Evolutionary conservation across 352 stramenopile species (phyloP).

Genomic region (Phytophthora gonapodyides): DNA sequence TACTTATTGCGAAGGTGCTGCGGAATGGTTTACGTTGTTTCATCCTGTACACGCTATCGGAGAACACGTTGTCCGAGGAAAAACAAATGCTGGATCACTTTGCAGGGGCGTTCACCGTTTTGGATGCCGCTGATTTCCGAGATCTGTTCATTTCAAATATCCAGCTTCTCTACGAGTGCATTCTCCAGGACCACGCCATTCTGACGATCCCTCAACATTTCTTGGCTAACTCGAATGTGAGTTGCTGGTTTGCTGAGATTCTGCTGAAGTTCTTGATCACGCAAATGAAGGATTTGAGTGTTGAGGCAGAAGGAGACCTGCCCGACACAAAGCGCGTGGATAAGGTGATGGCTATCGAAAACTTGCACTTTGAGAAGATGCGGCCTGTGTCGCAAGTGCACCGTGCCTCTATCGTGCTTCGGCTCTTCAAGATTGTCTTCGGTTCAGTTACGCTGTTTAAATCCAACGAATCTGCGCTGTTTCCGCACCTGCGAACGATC

Average conservation of each 20-base stretch:
- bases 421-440: constrained; percentile 96
- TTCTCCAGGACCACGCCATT: constrained; percentile 94
- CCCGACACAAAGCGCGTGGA: constrained; percentile 76
- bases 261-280: constrained; percentile 95
- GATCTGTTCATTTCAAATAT: constrained; percentile 92
- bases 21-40: constrained; percentile 93
- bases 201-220: constrained; percentile 96
- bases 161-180: constrained; percentile 90
- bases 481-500: constrained; percentile 94
- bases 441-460: constrained; percentile 96
- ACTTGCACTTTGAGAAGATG: constrained; percentile 82
- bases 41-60: constrained; percentile 91
- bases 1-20: constrained; percentile 95
- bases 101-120: constrained; percentile 95
- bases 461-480: constrained; percentile 95
- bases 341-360: constrained; percentile 78
- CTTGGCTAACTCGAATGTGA: constrained; percentile 92
- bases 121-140: constrained; percentile 95
- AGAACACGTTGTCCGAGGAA: constrained; percentile 87
- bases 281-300: constrained; percentile 92
- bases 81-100: constrained; percentile 98
- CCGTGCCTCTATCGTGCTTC: constrained; percentile 87
- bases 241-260: constrained; percentile 95
- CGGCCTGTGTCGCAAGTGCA: constrained; percentile 69
- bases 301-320: constrained; percentile 76